Evolutionary conservation across 1,139 yeast genomes (phyloP), one percentile per base, ranked within the genome.

Genomic region (Geotrichum phurueaensis): DNA sequence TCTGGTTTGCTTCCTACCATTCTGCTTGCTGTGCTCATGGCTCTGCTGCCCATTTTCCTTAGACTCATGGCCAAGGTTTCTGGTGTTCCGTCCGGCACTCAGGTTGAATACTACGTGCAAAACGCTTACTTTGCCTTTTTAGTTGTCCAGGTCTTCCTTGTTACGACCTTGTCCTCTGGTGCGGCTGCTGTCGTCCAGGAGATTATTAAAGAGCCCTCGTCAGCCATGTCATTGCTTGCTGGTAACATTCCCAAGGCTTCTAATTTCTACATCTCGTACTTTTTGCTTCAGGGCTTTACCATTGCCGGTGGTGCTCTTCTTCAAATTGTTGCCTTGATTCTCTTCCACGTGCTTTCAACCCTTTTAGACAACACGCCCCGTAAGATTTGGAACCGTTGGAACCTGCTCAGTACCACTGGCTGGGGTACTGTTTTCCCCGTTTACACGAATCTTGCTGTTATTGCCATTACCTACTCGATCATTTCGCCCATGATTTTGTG

Each of bases 341-440:
- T 90, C 63, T 89, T 83, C 72, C 85, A 87, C 70, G 76, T 87
- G 29, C 76, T 92, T 64, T 92, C 96, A n/a, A 71, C 75, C 43
- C 23, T 89, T n/a, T 78, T 92, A 56, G 98, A 94, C 70, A 78
- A 76, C 57, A 90, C 98, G 4, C 91, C 96, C 53, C 81, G 98
- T 70, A 90, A 90, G 81, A 87, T 87, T 75, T 91, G 89, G 88
- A 78, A 71, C 53, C 82, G 98, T 69, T 86, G 82, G 75, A 79
- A 82, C 65, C 79, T 79, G 2, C 77, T 94, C 65, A 83, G 86
- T 10, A 70, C 83, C 1, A 81, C 87, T 69, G 79, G 83, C 23
- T 94, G 96, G 96, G 99, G 99, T 64, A 88, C 96, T 0, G 78
- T 85, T 1, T 92, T 88, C 81, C 97, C 97, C 7, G 78, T 84